These are phyloP conservation scores for Skeletonema marinoi DNA, from an alignment of 108 stramenopile genomes.

Conservation along the genomic window DNA sequence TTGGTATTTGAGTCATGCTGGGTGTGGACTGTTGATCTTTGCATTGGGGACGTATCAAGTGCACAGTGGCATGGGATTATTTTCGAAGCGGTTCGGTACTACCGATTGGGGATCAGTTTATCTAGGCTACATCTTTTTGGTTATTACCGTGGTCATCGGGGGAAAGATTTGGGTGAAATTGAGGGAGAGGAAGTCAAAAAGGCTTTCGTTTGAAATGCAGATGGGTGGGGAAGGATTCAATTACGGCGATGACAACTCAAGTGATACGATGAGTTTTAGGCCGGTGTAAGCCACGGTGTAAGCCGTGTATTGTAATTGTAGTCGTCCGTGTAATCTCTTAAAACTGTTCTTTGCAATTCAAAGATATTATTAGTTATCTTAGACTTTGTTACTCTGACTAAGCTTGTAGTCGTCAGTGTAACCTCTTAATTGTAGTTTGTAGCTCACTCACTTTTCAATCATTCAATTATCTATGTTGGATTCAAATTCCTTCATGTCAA, in stretches of 20 bases:
- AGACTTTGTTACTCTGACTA: too few species aligned
- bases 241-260: background rate
- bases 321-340: background rate
- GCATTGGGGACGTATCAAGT: constrained; percentile 57
- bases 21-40: constrained; percentile 24
- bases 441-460: too few species aligned
- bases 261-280: background rate
- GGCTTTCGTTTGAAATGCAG: background rate
- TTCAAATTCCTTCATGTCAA: too few species aligned
- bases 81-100: constrained; percentile 14
- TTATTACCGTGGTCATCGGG: constrained; percentile 17
- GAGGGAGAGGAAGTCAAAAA: constrained; percentile 1
- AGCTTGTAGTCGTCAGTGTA: too few species aligned
- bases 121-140: constrained; percentile 26
- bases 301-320: background rate
- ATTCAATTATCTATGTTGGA: too few species aligned
- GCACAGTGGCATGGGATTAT: constrained; percentile 48
- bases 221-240: constrained; percentile 5
- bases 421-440: too few species aligned
- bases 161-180: constrained; percentile 20
- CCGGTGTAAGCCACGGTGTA: too few species aligned
- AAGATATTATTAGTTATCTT: too few species aligned
- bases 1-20: constrained; percentile 52
- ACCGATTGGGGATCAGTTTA: constrained; percentile 24
- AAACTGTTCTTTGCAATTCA: background rate